These are phyloP conservation scores for Linum usitatissimum DNA, from an alignment of 345 rosid species.

Conservation along the genomic window DNA sequence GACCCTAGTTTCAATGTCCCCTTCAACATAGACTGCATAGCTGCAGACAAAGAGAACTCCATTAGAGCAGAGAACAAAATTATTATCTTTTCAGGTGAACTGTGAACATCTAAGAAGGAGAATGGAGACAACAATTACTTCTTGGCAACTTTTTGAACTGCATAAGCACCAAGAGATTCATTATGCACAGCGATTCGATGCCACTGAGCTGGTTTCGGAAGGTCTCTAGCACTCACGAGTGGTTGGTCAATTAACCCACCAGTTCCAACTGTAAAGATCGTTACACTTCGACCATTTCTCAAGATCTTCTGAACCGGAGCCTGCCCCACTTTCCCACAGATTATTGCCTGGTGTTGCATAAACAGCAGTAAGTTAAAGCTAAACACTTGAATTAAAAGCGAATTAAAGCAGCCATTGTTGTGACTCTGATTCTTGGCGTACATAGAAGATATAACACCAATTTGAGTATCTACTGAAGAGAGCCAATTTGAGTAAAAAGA, in stretches of 20 bases:
- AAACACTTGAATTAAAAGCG: conserved; percentile 3
- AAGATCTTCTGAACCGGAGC: conserved; percentile 82
- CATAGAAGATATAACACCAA: no score
- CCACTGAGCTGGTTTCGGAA: conserved; percentile 89
- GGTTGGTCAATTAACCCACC: conserved; percentile 94
- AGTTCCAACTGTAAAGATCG: conserved; percentile 85
- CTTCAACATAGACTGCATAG: conserved; percentile 88
- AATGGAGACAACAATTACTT: conserved; percentile 30
- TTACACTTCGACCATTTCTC: conserved; percentile 80
- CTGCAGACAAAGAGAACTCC: conserved; percentile 30
- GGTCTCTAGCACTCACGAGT: conserved; percentile 32
- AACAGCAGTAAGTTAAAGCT: background rate
- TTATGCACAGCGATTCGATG: conserved; percentile 94
- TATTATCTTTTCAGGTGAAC: background rate
- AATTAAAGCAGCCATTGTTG: no score
- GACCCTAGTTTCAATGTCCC: conserved; percentile 85
- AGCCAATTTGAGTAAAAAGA: no score
- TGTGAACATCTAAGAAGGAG: background rate
- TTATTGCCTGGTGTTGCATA: conserved; percentile 48
- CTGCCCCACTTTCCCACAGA: conserved; percentile 87
- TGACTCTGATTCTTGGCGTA: no score
- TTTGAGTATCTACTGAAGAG: no score
- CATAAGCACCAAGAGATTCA: conserved; percentile 58
- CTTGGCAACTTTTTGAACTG: conserved; percentile 70
- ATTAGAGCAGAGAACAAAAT: background rate